Base-by-base conservation (phyloP, 2,329 filamentous ascomycete genomes). In the Coniochaeta sp. region DNA sequence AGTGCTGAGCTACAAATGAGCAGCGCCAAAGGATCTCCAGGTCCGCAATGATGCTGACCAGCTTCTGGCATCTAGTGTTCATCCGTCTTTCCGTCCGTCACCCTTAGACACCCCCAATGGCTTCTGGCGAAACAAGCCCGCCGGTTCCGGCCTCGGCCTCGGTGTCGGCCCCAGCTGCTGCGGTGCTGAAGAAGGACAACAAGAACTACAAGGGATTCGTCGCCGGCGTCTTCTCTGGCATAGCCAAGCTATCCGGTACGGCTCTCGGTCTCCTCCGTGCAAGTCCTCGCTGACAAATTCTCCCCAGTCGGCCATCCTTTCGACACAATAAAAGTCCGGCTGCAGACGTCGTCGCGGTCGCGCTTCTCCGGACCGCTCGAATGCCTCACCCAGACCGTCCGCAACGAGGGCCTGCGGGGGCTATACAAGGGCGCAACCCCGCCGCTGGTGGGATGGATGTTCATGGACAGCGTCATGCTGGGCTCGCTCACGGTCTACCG, bases 381-480 rank as follows among this genome's bases (percentile, higher is more conserved):
- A 73, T 98, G 95, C 71, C 78, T 96, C 10, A 74, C 89, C 60
- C 88, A 93, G 72, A 99, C 95, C 10, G 65, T 98, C 30, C 85
- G 89, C 62, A 89, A 92, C 71, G 95, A 99, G 74, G 93, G 93
- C 55, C 76, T 96, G 55, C 76, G 81, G 57, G 95, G 91, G 3
- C 79, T 99, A 47, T 99, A 98, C 82, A 99, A 98, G 77, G 93
- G 93, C 68, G 92, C 92, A 12, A 91, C 90, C 30, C 93, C 93
- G 60, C 95, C 95, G 58, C 80, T 98, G 56, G 86, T 97, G 58
- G 95, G 95, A 67, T 98, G 95, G 95, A 96, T 98, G 89, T 91
- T 96, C 70, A 98, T 98, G 93, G 95, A 99, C 77, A 83, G 79
- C 47, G 72, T 88, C 61, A 96, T 98, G 93, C 83, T 98, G 36